Percentiles rank a stretch among this genome's conserved stretches.
These are phyloP conservation scores for Globisporangium perplexum DNA, from an alignment of 352 stramenopile genomes.

Conservation along the genomic window DNA sequence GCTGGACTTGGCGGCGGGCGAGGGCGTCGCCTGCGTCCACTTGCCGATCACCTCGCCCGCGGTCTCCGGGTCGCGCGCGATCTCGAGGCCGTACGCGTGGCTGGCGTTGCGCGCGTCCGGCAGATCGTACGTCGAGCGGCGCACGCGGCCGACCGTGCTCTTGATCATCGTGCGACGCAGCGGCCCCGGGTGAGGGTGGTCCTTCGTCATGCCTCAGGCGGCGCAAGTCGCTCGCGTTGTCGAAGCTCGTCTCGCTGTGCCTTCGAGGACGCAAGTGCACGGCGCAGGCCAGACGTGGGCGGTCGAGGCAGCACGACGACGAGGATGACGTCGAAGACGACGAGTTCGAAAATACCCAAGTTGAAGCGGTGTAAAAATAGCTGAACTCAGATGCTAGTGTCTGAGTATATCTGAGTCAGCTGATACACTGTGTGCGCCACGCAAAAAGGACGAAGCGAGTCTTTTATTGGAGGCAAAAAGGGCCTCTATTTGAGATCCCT, in stretches of 20 bases:
- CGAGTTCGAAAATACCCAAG: not conserved
- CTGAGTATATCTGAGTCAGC: too few relatives aligned
- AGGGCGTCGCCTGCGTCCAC: conserved; percentile 64
- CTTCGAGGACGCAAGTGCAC: too few relatives aligned
- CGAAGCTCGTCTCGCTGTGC: too few relatives aligned
- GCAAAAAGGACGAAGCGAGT: not conserved
- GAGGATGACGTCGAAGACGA: too few relatives aligned
- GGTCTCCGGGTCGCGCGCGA: conserved; percentile 66
- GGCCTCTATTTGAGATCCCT: too few relatives aligned
- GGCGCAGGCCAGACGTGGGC: too few relatives aligned
- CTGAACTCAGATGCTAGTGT: too few relatives aligned
- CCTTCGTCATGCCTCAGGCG: conserved; percentile 16
- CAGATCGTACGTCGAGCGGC: conserved; percentile 57
- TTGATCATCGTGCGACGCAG: conserved; percentile 84
- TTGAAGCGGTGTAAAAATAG: not conserved
- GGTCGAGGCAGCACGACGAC: too few relatives aligned
- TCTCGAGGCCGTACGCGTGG: conserved; percentile 67
- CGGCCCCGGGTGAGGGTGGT: conserved; percentile 27
- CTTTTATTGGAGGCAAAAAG: too few relatives aligned
- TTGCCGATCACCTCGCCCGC: conserved; percentile 68
- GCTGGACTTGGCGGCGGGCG: conserved; percentile 45
- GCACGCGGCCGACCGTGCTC: conserved; percentile 60
- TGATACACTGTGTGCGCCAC: not conserved
- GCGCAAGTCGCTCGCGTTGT: too few relatives aligned
- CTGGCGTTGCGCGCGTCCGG: conserved; percentile 50